Percentiles rank a stretch among this genome's conserved stretches.
Evolutionary conservation across 805 yeast genomes (phyloP).

Genomic region (Yamadazyma laniorum): DNA sequence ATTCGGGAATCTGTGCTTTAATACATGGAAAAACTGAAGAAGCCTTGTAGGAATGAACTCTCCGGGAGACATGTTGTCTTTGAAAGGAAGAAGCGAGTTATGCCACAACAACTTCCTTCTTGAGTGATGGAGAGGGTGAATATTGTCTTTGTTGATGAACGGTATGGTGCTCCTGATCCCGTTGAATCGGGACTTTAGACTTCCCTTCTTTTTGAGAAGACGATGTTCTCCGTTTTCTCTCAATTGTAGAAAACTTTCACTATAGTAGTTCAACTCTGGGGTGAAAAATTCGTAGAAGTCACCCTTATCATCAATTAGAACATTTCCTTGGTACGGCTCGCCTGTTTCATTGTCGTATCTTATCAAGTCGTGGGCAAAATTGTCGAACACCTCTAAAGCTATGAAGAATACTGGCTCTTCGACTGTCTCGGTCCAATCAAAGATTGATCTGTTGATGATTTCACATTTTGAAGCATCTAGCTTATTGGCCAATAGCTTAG

Average conservation of each 20-base stretch:
- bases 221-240: constrained; percentile 44
- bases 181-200: constrained; percentile 20
- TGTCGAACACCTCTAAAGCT: constrained; percentile 82
- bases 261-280: constrained; percentile 57
- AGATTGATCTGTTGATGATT: constrained; percentile 70
- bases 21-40: constrained; percentile 59
- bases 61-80: constrained; percentile 64
- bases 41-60: constrained; percentile 83
- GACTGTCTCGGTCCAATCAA: constrained; percentile 65
- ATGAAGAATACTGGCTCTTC: constrained; percentile 71
- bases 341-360: constrained; percentile 69
- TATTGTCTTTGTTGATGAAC: constrained; percentile 25
- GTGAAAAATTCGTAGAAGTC: constrained; percentile 74
- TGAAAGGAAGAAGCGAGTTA: constrained; percentile 59
- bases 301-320: constrained; percentile 66
- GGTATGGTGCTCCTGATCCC: constrained; percentile 30
- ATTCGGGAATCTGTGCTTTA: constrained; percentile 66
- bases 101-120: constrained; percentile 38
- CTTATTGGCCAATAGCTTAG: constrained; percentile 33
- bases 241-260: constrained; percentile 53
- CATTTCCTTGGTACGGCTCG: constrained; percentile 75
- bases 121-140: constrained; percentile 64
- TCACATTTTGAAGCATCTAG: constrained; percentile 58
- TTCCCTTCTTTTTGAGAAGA: constrained; percentile 4
- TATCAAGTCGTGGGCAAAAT: constrained; percentile 77